Base-by-base conservation (phyloP, 768 basidiomycete species). In the Termitomyces sp. region DNA sequence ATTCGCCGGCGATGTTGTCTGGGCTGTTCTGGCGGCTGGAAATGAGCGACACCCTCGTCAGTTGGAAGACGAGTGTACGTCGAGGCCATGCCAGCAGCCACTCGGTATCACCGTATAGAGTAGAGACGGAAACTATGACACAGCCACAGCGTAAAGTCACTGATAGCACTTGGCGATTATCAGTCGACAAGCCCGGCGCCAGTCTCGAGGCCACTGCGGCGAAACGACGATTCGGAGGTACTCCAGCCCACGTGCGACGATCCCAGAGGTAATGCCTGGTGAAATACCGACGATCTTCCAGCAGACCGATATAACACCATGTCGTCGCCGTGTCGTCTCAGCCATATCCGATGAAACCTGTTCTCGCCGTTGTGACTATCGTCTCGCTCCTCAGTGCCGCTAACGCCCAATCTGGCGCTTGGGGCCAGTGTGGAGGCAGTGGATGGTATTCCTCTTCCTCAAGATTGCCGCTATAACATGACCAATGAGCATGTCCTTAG, bases 351-450 rank as follows among this genome's bases (percentile, higher is more conserved):
- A 65, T 61, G 65, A 67, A 55, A 51, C 56, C 31, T 5, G 61
- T 46, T 29, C 58, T 64, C 36, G 59, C 59, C 24, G 42, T 57
- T 28, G 50, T 60, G 29, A 51, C 52, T 18, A 44, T 62, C 24
- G 41, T 63, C 9, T 56, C 60, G 26, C 52, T 66, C 24, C 45
- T 68, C 10, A 56, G 57, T 15, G 51, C 42, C n/a, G 71, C 56
- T 2, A 59, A 51, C 15, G 73, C 77, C n/a, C 76, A 78, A 59
- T 70, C 74, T 16, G 63, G 68, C 9, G 76, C 74, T 12, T 78
- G 70, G 68, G 73, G 73, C 4, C 78, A 78, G 58, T 78, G 78
- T 64, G 78, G 77, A 24, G 77, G 78, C 29, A 66, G 64, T 57
- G 70, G 70, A 48, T 77, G 76, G 76, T 56, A 39, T 24, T 36